phyloP scores from a whole-genome alignment of 352 stramenopile genomes.

The Stramenopiles sp. region DNA sequence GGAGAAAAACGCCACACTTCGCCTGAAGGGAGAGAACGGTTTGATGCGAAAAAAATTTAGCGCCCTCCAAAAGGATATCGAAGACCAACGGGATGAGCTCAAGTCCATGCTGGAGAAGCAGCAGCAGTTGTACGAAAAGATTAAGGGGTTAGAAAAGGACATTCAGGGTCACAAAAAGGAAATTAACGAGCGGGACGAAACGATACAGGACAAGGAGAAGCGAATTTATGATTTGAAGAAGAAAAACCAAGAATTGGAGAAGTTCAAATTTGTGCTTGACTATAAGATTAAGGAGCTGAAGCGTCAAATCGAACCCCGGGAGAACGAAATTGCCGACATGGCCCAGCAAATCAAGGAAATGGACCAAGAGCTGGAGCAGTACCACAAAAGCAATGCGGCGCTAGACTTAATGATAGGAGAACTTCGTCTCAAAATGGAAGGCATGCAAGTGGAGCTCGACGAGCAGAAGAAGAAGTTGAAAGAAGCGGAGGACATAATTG shows the following conservation, averaged over 20 bases:
- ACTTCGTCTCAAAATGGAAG: conserved; percentile 66
- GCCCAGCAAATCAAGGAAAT: conserved; percentile 81
- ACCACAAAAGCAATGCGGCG: conserved; percentile 74
- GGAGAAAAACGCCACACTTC: conserved; percentile 56
- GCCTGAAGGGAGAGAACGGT: conserved; percentile 74
- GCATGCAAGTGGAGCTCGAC: conserved; percentile 52
- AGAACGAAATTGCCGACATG: conserved; percentile 81
- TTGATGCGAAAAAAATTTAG: conserved; percentile 83
- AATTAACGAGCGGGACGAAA: conserved; percentile 76
- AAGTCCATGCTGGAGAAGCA: conserved; percentile 58
- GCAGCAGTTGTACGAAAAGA: conserved; percentile 62
- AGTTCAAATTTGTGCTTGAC: conserved; percentile 88
- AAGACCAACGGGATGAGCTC: conserved; percentile 68
- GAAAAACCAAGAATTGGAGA: conserved; percentile 85
- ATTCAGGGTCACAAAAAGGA: conserved; percentile 78
- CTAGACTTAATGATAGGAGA: conserved; percentile 78
- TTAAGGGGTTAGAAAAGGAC: conserved; percentile 64
- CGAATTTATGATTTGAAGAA: conserved; percentile 81
- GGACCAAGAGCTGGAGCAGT: conserved; percentile 77
- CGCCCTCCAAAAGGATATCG: conserved; percentile 63
- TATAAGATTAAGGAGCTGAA: conserved; percentile 92
- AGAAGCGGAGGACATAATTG: conserved; percentile 39
- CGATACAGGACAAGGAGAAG: conserved; percentile 79
- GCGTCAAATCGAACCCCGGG: conserved; percentile 69
- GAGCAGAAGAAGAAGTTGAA: conserved; percentile 37